Conservation (phyloP, 2,329 filamentous ascomycete genomes). For the Diplodia mutila region DNA sequence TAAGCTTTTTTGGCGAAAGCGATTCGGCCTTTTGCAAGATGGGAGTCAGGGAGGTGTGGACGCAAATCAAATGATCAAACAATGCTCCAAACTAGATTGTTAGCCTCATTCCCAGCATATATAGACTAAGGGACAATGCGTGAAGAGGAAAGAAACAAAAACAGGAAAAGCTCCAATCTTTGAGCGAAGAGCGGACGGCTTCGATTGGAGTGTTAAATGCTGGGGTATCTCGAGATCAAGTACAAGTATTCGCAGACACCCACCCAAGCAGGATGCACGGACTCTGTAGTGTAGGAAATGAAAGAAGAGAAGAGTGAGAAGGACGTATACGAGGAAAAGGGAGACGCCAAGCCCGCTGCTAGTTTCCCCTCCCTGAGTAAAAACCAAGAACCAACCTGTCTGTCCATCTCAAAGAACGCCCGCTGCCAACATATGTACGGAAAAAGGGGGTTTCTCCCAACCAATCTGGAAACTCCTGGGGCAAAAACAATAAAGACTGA, state of each 20-base stretch:
- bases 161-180: not conserved
- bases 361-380: not conserved
- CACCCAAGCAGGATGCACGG: constrained; percentile 26
- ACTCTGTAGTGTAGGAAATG: not conserved
- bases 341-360: constrained; percentile 20
- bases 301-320: not conserved
- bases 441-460: not conserved
- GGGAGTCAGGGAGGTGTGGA: not conserved
- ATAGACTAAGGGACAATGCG: not conserved
- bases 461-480: constrained; percentile 14
- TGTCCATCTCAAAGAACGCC: constrained; percentile 22
- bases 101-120: not conserved
- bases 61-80: not conserved
- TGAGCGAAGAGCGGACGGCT: constrained; percentile 14
- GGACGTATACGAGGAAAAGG: not conserved
- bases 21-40: not conserved
- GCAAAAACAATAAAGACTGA: constrained; percentile 14
- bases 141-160: not conserved
- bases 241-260: constrained; percentile 26
- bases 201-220: constrained; percentile 26
- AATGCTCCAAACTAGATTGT: constrained; percentile 1
- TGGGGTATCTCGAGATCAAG: constrained; percentile 28
- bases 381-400: constrained; percentile 17
- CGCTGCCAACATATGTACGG: constrained; percentile 6
- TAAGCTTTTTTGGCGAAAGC: not conserved